phyloP scores from a whole-genome alignment of 2,329 filamentous ascomycete genomes.

The Hirsutella thompsonii region DNA sequence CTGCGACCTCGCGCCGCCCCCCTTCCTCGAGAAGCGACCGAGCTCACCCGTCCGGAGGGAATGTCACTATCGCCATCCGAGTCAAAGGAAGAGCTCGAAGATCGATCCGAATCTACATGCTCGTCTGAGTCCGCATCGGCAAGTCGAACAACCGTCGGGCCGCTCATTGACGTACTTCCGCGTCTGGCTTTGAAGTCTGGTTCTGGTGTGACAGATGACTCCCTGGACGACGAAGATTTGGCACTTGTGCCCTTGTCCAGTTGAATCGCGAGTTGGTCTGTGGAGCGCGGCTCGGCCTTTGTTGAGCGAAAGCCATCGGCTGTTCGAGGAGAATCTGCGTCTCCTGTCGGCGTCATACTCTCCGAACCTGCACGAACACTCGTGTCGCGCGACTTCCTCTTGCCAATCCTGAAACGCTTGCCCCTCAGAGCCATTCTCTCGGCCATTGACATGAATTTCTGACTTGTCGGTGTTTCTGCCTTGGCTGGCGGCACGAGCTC shows the following conservation, averaged over 20 bases:
- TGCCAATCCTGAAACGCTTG: conserved; percentile 38
- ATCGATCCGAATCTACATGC: neutral
- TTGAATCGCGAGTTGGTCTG: neutral
- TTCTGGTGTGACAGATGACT: too few species aligned
- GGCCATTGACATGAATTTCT: conserved; percentile 38
- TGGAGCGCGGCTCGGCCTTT: neutral
- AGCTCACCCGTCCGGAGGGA: conserved; percentile 4
- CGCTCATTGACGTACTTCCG: neutral
- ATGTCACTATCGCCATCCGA: conserved; percentile 10
- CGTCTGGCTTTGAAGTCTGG: neutral
- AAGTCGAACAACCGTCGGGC: conserved; percentile 7
- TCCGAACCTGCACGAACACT: neutral
- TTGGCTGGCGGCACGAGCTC: conserved; percentile 1
- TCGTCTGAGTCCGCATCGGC: conserved; percentile 3
- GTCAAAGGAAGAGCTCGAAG: conserved; percentile 1
- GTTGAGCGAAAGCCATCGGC: neutral
- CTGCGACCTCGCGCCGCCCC: conserved; percentile 5
- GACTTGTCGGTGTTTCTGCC: conserved; percentile 7
- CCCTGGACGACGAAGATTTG: neutral
- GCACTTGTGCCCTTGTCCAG: neutral
- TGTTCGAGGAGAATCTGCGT: neutral
- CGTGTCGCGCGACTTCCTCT: conserved; percentile 13
- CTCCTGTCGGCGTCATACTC: neutral
- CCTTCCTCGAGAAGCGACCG: conserved; percentile 1
- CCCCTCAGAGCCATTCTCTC: conserved; percentile 43